Percentiles rank a stretch among this genome's conserved stretches.
Evolutionary conservation across 2,329 filamentous ascomycete species (phyloP).

Genomic region (Diaporthe sp.): DNA sequence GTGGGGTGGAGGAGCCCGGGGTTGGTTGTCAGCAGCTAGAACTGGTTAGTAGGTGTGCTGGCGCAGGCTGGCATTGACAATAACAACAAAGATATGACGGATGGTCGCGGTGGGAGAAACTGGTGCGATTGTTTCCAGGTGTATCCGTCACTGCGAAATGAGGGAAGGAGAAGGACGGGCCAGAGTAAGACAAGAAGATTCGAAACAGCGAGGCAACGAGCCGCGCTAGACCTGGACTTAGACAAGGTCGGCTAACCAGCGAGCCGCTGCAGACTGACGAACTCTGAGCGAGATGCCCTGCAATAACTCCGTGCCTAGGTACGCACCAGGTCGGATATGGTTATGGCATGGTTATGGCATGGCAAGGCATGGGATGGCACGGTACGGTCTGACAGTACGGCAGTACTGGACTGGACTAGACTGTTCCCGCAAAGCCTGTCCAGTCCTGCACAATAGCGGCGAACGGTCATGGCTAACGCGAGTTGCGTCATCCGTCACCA

Average conservation of each 20-base stretch:
- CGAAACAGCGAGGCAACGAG: conserved; percentile 8
- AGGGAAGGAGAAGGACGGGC: background rate
- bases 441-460: conserved; percentile 11
- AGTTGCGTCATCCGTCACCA: conserved; percentile 27
- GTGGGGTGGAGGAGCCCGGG: background rate
- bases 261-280: conserved; percentile 17
- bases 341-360: background rate
- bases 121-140: background rate
- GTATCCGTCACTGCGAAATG: conserved; percentile 1
- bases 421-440: background rate
- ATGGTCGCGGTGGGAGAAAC: background rate
- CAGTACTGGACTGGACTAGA: background rate
- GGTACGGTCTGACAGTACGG: background rate
- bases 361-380: background rate
- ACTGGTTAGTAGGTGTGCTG: conserved; percentile 5
- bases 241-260: conserved; percentile 2
- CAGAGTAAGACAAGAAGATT: conserved; percentile 15
- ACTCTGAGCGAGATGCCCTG: background rate
- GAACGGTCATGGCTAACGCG: background rate
- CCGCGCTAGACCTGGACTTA: conserved; percentile 17
- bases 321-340: conserved; percentile 10
- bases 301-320: conserved; percentile 23
- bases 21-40: background rate
- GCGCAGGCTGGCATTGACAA: conserved; percentile 23
- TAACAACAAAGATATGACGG: conserved; percentile 25